These are phyloP conservation scores for Trifolium fragiferum DNA, from an alignment of 306 rosid species.

Conservation along the genomic window DNA sequence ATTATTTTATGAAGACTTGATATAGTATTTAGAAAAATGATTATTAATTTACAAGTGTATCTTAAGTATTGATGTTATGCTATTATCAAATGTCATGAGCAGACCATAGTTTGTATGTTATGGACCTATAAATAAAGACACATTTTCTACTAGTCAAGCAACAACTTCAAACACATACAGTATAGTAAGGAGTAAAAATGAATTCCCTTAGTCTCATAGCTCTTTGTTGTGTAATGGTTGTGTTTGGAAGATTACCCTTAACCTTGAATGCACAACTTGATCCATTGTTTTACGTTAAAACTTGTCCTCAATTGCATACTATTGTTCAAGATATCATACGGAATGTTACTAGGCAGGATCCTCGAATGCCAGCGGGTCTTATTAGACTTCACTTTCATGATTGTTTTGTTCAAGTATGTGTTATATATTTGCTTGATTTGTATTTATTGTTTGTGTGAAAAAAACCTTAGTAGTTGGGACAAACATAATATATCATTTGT, in stretches of 20 bases:
- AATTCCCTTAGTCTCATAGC: not conserved
- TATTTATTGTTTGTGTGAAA: too few relatives aligned
- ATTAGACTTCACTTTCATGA: slow-evolving; percentile 66
- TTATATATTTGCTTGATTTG: too few relatives aligned
- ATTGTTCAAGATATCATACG: not conserved
- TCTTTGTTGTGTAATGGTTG: slow-evolving; percentile 18
- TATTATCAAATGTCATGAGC: not conserved
- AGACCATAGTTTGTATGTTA: not conserved
- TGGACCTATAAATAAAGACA: slow-evolving; percentile 10
- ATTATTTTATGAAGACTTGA: not conserved
- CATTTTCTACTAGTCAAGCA: not conserved
- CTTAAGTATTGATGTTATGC: not conserved
- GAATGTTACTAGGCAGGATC: slow-evolving; percentile 31
- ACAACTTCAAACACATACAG: not conserved
- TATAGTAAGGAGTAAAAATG: slow-evolving; percentile 21
- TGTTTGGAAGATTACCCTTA: slow-evolving; percentile 42
- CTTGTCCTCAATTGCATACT: not conserved
- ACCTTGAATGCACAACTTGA: slow-evolving; percentile 44
- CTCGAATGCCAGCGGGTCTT: slow-evolving; percentile 52
- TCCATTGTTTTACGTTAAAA: not conserved
- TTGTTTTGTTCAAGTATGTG: slow-evolving; percentile 51
- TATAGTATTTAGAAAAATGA: not conserved
- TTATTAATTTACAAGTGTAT: not conserved
- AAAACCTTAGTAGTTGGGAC: too few relatives aligned
- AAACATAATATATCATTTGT: too few relatives aligned